Conservation (phyloP, 2,329 filamentous ascomycete genomes). For the Aspergillus sergii region DNA sequence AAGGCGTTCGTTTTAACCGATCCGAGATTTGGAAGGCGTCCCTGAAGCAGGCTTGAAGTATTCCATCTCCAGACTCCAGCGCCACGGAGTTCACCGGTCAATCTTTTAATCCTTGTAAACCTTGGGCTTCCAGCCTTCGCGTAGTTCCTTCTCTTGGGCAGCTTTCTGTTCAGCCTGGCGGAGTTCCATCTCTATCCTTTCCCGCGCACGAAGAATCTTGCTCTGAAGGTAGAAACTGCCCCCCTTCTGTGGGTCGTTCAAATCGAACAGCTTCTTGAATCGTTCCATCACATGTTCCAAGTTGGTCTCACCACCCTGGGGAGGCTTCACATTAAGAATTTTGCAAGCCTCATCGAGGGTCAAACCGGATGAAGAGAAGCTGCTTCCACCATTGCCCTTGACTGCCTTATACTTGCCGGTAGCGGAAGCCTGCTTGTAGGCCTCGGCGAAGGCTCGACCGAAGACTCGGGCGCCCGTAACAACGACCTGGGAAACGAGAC, state of each 20-base stretch:
- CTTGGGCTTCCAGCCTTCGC: slow-evolving; percentile 92
- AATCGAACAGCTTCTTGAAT: slow-evolving; percentile 94
- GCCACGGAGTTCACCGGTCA: not conserved
- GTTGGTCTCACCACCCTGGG: slow-evolving; percentile 74
- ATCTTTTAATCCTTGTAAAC: slow-evolving; percentile 83
- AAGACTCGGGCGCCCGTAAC: slow-evolving; percentile 88
- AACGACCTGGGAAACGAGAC: slow-evolving; percentile 91
- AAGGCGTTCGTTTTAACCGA: not conserved
- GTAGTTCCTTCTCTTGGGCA: slow-evolving; percentile 74
- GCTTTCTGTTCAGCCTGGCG: slow-evolving; percentile 70
- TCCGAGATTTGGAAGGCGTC: not conserved
- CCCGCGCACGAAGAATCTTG: slow-evolving; percentile 88
- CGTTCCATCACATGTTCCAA: slow-evolving; percentile 78
- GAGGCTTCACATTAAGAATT: slow-evolving; percentile 93
- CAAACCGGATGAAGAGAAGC: slow-evolving; percentile 69
- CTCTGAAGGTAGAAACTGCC: slow-evolving; percentile 98
- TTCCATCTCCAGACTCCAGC: not conserved
- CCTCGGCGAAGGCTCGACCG: slow-evolving; percentile 88
- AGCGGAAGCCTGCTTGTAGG: slow-evolving; percentile 92
- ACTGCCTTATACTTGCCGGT: slow-evolving; percentile 75
- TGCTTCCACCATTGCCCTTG: slow-evolving; percentile 60
- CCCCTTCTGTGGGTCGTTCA: slow-evolving; percentile 92
- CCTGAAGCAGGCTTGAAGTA: not conserved
- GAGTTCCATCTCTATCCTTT: slow-evolving; percentile 87
- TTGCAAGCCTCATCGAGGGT: slow-evolving; percentile 96